Percentiles rank a stretch among this genome's conserved stretches.
Evolutionary conservation across 208 protist species (phyloP).

Genomic region (Wallacemonas sp.): DNA sequence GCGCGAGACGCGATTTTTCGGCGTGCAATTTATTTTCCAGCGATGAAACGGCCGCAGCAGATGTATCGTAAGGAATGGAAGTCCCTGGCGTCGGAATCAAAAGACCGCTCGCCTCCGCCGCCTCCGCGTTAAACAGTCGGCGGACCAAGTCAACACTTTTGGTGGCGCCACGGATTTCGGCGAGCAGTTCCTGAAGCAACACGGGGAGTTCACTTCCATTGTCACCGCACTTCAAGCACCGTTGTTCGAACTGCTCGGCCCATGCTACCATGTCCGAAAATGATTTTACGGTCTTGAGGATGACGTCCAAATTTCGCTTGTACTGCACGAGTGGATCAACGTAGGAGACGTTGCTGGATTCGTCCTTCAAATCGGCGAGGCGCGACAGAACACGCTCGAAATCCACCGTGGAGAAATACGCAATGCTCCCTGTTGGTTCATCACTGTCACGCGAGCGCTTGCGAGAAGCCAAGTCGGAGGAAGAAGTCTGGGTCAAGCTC

Average conservation of each 20-base stretch:
- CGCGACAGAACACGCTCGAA: slow-evolving; percentile 87
- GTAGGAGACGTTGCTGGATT: slow-evolving; percentile 62
- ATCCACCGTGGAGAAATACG: slow-evolving; percentile 40
- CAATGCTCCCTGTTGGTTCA: not conserved
- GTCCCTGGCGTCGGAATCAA: slow-evolving; percentile 71
- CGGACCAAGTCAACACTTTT: slow-evolving; percentile 51
- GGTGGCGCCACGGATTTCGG: slow-evolving; percentile 31
- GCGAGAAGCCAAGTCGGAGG: slow-evolving; percentile 3
- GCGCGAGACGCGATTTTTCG: slow-evolving; percentile 31
- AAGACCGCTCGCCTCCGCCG: slow-evolving; percentile 44
- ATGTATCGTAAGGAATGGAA: slow-evolving; percentile 59
- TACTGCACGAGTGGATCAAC: slow-evolving; percentile 86
- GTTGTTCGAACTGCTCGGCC: slow-evolving; percentile 39
- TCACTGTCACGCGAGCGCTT: slow-evolving; percentile 29
- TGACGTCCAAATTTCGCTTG: slow-evolving; percentile 78
- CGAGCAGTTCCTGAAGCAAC: slow-evolving; percentile 64
- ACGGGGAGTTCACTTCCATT: slow-evolving; percentile 27
- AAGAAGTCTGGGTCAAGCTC: slow-evolving; percentile 8
- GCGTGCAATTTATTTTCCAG: slow-evolving; percentile 66
- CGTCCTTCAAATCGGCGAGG: slow-evolving; percentile 65
- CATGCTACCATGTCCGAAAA: slow-evolving; percentile 68
- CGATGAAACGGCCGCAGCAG: slow-evolving; percentile 28
- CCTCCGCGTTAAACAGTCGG: slow-evolving; percentile 60
- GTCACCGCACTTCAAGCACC: not conserved
- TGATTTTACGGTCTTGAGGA: slow-evolving; percentile 63